phyloP scores from a whole-genome alignment of 225 moss, liverwort and hornwort species.

The Polytrichum commune region DNA sequence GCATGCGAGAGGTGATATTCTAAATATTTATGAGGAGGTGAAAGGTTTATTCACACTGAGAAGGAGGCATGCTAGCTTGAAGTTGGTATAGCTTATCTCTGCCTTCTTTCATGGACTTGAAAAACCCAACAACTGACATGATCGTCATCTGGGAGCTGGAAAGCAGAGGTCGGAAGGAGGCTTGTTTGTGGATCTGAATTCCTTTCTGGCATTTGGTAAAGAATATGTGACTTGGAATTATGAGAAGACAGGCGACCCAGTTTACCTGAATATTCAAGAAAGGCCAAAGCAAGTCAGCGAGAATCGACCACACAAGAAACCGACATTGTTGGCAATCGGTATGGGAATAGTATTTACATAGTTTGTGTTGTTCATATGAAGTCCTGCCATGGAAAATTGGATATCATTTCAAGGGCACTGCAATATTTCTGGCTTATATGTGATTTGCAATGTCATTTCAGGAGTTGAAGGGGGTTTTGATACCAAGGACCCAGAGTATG shows the following conservation, averaged over 20 bases:
- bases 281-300: constrained; percentile 76
- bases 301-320: constrained; percentile 93
- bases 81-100: too few species aligned
- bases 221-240: constrained; percentile 94
- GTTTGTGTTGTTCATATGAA: neutral
- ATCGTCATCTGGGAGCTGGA: constrained; percentile 13
- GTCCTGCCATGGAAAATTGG: too few species aligned
- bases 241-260: constrained; percentile 81
- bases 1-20: too few species aligned
- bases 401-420: too few species aligned
- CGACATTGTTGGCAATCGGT: constrained; percentile 93
- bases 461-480: constrained; percentile 96
- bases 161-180: constrained; percentile 97
- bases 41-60: too few species aligned
- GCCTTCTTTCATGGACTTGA: too few species aligned
- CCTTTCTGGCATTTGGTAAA: constrained; percentile 96
- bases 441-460: constrained; percentile 18
- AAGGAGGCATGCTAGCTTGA: too few species aligned
- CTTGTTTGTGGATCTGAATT: constrained; percentile 78
- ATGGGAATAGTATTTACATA: constrained; percentile 14
- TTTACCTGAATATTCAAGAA: constrained; percentile 90
- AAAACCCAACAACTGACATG: constrained; percentile 8
- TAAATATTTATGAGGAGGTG: too few species aligned
- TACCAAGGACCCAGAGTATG: constrained; percentile 76
- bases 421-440: neutral